Evolutionary conservation across 2,329 filamentous ascomycete genomes (phyloP), one percentile per base, ranked within the genome.

Genomic region (Xylariaceae sp.): DNA sequence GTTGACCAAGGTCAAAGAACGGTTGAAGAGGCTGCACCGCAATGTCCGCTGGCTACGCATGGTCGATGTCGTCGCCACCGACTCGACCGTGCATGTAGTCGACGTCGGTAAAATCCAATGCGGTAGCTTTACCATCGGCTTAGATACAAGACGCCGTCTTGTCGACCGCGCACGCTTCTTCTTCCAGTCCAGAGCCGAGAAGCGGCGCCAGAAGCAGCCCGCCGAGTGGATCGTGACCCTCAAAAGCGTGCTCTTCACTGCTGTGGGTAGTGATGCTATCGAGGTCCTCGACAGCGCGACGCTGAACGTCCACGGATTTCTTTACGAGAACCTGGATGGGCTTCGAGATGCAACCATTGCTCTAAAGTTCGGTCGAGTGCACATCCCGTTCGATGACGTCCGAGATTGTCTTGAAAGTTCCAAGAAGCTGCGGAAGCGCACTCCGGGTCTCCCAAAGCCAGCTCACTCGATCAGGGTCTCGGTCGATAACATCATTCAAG

Each of bases 191-290:
- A 80, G 81, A 56, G 71, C 80, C 48, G 71, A 77, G 48, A 71
- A 71, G 30, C 70, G 73, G 17, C 61, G 62, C 21, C 64, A 78
- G 34, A 80, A 84, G 52, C 73, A 77, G 32, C 88, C 92, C 27
- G 90, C 89, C 2, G 94, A 98, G 68, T 98, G 94, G 90, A 90
- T 94, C 48, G 74, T 94, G 53, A 84, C 84, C 6, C 64, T 90
- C 36, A 80, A 87, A 44, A 96, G 89, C 61, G 76, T 97, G 32
- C 70, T 97, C 5, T 94, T 98, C 54, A 94, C 87, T 0, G 80
- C 88, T 2, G 82, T 94, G 41, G 88, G 88, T 23, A 75, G 76
- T 38, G 88, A 97, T 41, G 83, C 88, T 1, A 80, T 87, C 40
- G 90, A 98, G 61, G 68, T 98, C 2, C 67, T 98, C 50, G 94